Evolutionary conservation across 208 protist species (phyloP).

Genomic region (Acanthamoeba lenticulata): DNA sequence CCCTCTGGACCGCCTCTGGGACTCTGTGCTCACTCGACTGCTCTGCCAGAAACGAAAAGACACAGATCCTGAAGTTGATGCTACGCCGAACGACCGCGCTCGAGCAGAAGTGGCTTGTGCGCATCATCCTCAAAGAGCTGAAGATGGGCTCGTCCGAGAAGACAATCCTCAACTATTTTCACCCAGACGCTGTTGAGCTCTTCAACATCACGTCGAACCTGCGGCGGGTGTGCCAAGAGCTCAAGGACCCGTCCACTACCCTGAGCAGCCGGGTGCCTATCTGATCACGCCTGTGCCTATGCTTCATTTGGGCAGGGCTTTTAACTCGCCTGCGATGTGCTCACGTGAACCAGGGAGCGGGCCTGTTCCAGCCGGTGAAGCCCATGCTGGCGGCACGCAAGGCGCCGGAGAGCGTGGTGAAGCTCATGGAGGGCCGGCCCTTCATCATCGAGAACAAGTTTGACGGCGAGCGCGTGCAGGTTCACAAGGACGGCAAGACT

Average conservation of each 20-base stretch:
- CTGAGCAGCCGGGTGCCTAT: conserved; percentile 2
- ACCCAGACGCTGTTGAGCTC: conserved; percentile 76
- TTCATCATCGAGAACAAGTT: conserved; percentile 81
- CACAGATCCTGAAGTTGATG: conserved; percentile 70
- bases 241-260: conserved; percentile 56
- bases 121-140: conserved; percentile 84
- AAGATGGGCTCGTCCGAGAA: conserved; percentile 78
- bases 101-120: conserved; percentile 83
- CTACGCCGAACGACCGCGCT: conserved; percentile 66
- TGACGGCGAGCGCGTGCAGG: conserved; percentile 82
- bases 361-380: conserved; percentile 78
- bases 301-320: not conserved
- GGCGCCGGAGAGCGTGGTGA: conserved; percentile 63
- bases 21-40: not conserved
- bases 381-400: conserved; percentile 79
- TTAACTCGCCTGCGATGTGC: not conserved
- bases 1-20: not conserved
- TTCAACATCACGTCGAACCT: conserved; percentile 76
- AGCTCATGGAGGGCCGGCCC: conserved; percentile 65
- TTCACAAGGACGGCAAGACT: conserved; percentile 76
- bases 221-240: conserved; percentile 67
- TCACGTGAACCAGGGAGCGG: not conserved
- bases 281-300: not conserved
- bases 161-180: conserved; percentile 73
- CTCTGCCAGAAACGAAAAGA: conserved; percentile 52